A percentile compares a stretch with the other conserved stretches of the same genome.
Conservation (phyloP, 805 yeast genomes). For the Saccharomyces eubayanus region DNA sequence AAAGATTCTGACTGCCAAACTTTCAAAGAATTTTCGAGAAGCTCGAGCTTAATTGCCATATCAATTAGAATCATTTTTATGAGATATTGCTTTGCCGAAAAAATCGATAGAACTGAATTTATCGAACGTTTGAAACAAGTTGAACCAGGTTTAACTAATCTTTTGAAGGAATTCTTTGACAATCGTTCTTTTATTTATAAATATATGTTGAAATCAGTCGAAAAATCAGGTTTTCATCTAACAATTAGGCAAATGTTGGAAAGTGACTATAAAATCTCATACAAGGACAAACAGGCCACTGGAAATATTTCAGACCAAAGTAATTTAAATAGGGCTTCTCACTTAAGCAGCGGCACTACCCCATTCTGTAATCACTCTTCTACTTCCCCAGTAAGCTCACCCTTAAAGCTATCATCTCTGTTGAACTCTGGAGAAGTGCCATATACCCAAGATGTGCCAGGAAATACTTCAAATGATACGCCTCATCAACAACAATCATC, state of each 20-base stretch:
- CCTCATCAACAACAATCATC: neutral
- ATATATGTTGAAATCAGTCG: constrained; percentile 10
- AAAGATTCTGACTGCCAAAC: neutral
- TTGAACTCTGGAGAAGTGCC: neutral
- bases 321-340: neutral
- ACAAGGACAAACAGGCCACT: neutral
- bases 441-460: neutral
- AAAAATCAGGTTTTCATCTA: constrained; percentile 12
- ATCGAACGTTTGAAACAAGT: neutral
- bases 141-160: neutral
- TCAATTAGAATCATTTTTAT: neutral
- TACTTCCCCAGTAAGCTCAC: neutral
- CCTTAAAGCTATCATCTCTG: constrained; percentile 2
- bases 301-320: neutral
- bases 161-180: neutral
- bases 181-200: constrained; percentile 7
- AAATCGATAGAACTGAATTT: neutral
- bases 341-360: neutral
- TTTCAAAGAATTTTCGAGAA: neutral
- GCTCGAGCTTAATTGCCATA: neutral
- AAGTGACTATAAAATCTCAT: constrained; percentile 2
- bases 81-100: neutral
- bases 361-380: neutral
- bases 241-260: constrained; percentile 9
- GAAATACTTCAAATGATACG: neutral